Base-by-base conservation (phyloP, 2,329 filamentous ascomycete species). In the Neonectria faginata region DNA sequence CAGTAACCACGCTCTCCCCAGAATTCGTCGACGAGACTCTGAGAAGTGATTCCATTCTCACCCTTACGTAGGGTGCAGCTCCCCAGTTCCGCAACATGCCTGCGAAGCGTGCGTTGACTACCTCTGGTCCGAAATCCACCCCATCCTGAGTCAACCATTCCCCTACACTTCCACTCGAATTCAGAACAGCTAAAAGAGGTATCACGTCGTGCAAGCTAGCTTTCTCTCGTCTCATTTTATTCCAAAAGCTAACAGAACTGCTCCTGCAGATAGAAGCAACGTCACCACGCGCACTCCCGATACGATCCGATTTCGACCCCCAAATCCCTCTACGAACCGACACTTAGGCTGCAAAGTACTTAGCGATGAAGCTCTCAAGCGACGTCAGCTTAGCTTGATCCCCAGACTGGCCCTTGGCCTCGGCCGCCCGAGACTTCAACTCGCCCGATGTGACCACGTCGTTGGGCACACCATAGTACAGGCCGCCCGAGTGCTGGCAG, bases 401-500 rank as follows among this genome's bases (percentile, higher is more conserved):
- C 0, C 67, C 70, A 3, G 66, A 39, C 58, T 66, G 56, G 1
- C 74, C 73, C 64, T 72, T 74, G 3, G 75, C 75, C 22, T 67
- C 67, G 1, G 69, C 70, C 1, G 74, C 75, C 27, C 61, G 72
- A n/a, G 67, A 67, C 62, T 77, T 80, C 62, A 78, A 67, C 55
- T 72, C 67, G 12, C 62, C 61, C 33, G 76, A 69, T 12, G 68
- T 69, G 18, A 25, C 44, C n/a, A 68, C 41, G 45, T 77, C 73
- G 25, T 74, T 77, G 4, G 73, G 70, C 8, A 67, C 61, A 11
- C 74, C 73, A 60, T 76, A 78, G 61, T 79, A 79, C 50, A 71
- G 54, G 6, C 78, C 77, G 2, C 73, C 77, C 2, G 76, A 76
- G 20, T 72, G 48, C 64, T 79, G 78, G 22, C 76, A 76, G 57